Evolutionary conservation across 139 green algal species (phyloP), one percentile per base, ranked within the genome.

Genomic region (Penium margaritaceum): DNA sequence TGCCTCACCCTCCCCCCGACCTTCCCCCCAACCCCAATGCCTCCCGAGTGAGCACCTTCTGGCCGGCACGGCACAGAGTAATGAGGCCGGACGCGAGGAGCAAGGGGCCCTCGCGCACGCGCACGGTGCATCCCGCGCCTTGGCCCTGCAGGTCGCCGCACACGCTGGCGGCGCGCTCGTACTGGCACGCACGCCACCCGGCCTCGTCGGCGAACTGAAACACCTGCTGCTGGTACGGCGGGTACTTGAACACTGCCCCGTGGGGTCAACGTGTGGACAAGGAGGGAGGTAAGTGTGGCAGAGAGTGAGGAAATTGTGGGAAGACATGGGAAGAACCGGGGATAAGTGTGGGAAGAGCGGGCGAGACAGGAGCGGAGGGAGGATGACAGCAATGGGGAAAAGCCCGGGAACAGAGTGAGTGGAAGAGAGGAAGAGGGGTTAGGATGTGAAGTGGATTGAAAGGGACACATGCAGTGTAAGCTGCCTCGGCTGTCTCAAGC

Each of bases 211-310:
- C 47, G 47, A 60, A 60, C n/a, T 24, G 47, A 24, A 33, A 60
- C n/a, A 60, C 30, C 47, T 60, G n/a, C n/a, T 60, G n/a, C 3
- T n/a, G 12, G 17, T 24, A n/a, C 4, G 30, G 30, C 47, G 47
- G 47, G 21, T 60, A 60, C 47, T 60, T 60, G 47, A 60, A 60
- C 47, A 60, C 47, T 60, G 47, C 15, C 5, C 44, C 44, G 44
- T 2, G 44, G 44, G 19, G 44, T 19, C 12, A 24, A 0, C 47
- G 0, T 3, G 47, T 30, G n/a, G 5, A 6, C 2, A 55, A 21
- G 44, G 5, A 3, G 44, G 3, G 44, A 9, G 44, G 44, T n/a
- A n/a, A n/a, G n/a, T n/a, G n/a, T n/a, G n/a, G n/a, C n/a, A n/a
- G n/a, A n/a, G n/a, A n/a, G n/a, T n/a, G n/a, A n/a, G n/a, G n/a